Evolutionary conservation across 208 protist genomes (phyloP).

Genomic region (Acanthamoeba lenticulata): DNA sequence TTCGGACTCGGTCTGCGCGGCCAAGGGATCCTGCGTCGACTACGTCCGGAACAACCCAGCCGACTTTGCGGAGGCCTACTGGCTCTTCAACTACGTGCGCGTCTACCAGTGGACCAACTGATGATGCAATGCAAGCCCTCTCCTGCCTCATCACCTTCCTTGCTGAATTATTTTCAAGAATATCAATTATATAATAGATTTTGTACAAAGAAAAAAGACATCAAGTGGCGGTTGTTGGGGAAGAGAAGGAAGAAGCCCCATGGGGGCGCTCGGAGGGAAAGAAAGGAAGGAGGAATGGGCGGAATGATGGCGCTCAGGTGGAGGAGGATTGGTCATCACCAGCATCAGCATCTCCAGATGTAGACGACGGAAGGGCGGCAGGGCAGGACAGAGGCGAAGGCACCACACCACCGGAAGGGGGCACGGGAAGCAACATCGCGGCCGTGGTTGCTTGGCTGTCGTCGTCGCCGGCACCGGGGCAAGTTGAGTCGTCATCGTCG

Average conservation of each 20-base stretch:
- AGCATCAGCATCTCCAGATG: too few species aligned
- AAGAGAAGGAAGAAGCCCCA: too few species aligned
- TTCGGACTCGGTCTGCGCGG: neutral
- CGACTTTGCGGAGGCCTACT: neutral
- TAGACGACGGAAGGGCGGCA: neutral
- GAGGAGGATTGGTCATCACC: too few species aligned
- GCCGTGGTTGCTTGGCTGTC: neutral
- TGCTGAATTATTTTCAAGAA: neutral
- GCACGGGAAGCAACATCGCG: neutral
- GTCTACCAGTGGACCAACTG: neutral
- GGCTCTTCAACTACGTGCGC: too few species aligned
- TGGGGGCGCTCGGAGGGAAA: too few species aligned
- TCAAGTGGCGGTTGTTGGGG: too few species aligned
- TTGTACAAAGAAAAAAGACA: neutral
- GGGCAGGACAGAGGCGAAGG: neutral
- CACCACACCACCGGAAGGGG: neutral
- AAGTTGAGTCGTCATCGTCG: neutral
- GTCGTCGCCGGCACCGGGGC: neutral
- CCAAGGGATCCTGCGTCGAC: neutral
- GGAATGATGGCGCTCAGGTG: too few species aligned
- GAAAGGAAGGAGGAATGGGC: too few species aligned
- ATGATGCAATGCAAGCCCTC: too few species aligned
- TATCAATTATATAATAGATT: neutral
- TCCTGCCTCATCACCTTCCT: too few species aligned
- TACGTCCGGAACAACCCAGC: neutral